These are phyloP conservation scores for Prunus davidiana DNA, from an alignment of 306 rosid genomes.

Conservation along the genomic window DNA sequence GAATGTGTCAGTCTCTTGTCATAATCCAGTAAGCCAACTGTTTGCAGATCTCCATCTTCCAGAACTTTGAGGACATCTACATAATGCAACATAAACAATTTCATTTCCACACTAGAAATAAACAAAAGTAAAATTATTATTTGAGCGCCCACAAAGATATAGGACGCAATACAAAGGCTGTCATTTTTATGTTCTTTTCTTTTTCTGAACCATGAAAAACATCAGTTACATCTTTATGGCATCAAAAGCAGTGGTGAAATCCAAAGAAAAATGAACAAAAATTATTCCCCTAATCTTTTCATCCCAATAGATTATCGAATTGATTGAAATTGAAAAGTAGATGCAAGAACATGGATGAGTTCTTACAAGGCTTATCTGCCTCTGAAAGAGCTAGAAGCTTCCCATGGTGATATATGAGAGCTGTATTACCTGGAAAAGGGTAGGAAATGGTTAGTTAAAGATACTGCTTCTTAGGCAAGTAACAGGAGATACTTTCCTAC, in stretches of 20 bases:
- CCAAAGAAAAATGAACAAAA: background rate
- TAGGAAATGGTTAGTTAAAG: constrained; percentile 23
- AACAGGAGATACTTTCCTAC: background rate
- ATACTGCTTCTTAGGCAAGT: background rate
- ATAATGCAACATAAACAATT: constrained; percentile 20
- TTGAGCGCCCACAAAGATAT: background rate
- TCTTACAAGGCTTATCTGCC: constrained; percentile 89
- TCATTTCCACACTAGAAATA: constrained; percentile 22
- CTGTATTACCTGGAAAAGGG: constrained; percentile 70
- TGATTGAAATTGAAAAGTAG: background rate
- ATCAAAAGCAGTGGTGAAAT: background rate
- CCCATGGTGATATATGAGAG: constrained; percentile 87
- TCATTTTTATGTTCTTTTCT: background rate
- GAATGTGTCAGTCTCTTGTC: constrained; percentile 88
- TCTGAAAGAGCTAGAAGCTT: constrained; percentile 91
- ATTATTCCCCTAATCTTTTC: background rate
- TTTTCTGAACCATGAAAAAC: constrained; percentile 14
- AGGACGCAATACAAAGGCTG: background rate
- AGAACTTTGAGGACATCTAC: constrained; percentile 85
- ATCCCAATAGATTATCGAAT: background rate
- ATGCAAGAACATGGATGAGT: constrained; percentile 12
- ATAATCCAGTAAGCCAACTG: constrained; percentile 87
- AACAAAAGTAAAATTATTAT: constrained; percentile 14
- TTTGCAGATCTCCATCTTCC: constrained; percentile 97
- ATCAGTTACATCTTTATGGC: constrained; percentile 1